These are phyloP conservation scores for Sarocladium kiliense DNA, from an alignment of 2,329 filamentous ascomycete genomes.

Conservation along the genomic window DNA sequence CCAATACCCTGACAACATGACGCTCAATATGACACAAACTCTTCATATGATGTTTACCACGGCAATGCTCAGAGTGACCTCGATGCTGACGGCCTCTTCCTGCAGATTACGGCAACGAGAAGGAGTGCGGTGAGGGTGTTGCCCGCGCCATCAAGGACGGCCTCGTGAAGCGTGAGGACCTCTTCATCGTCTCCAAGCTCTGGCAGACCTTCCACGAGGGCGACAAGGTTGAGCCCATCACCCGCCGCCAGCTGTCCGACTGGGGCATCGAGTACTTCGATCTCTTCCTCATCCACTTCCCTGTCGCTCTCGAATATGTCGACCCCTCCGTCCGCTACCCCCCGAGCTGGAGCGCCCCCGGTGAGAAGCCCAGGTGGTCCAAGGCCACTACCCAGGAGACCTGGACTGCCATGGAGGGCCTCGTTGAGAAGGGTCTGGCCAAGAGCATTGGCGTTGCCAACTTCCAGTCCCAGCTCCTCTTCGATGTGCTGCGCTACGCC, in stretches of 20 bases:
- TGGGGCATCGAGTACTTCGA: conserved; percentile 89
- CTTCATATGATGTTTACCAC: background rate
- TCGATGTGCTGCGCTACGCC: conserved; percentile 76
- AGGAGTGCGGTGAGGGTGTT: conserved; percentile 68
- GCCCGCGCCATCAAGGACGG: conserved; percentile 76
- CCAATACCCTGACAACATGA: background rate
- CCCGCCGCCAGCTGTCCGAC: conserved; percentile 71
- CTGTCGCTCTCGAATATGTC: conserved; percentile 79
- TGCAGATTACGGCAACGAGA: conserved; percentile 73
- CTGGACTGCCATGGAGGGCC: conserved; percentile 73
- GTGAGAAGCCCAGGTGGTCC: conserved; percentile 55
- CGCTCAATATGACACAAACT: background rate
- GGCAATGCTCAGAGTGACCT: background rate
- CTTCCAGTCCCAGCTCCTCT: conserved; percentile 72
- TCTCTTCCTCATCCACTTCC: conserved; percentile 86
- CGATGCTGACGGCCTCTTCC: background rate
- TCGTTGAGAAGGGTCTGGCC: conserved; percentile 64
- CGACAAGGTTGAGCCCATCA: conserved; percentile 71
- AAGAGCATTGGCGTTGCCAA: conserved; percentile 77
- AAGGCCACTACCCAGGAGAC: conserved; percentile 75
- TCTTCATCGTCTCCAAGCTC: conserved; percentile 90
- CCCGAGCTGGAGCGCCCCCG: conserved; percentile 69
- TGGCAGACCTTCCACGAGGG: conserved; percentile 89
- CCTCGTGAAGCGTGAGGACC: conserved; percentile 75
- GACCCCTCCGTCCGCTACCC: conserved; percentile 75